Base-by-base conservation (phyloP, 331 rosid species). In the Pyrus hybrid region DNA sequence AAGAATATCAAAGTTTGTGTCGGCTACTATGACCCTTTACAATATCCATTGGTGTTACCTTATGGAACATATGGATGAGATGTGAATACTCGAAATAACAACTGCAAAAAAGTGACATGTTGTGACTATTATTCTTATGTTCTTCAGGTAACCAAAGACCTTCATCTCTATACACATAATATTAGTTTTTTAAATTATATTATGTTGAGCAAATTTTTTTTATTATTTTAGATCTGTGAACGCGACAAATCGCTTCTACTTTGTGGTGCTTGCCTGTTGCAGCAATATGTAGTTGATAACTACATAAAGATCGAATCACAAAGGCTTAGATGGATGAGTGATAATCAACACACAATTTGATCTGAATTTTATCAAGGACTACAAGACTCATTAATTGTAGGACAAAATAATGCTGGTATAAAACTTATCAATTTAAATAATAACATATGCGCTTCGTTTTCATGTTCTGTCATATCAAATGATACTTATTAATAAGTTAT, bases 271-370 rank as follows among this genome's bases (percentile, higher is more conserved):
- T 5, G 68, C 1, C 21, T 54, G n/a, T 54, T 76, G 3, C 68
- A 76, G 22, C 64, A 61, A 51, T 77, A 68, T 43, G 63, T 77
- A 5, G 76, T 77, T 7, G 25, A 70, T 41, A 77, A n/a, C n/a
- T n/a, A n/a, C n/a, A n/a, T n/a, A n/a, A n/a, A n/a, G n/a, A n/a
- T n/a, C n/a, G n/a, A n/a, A 37, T 21, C 49, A 7, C 25, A 41
- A 6, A 68, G 62, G 5, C 28, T 77, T 13, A 20, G 35, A 20
- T 77, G 25, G 20, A 25, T 77, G 45, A 7, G 64, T 7, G 17
- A 7, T 5, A 63, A 69, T 0, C 43, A 77, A 58, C 5, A 37
- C 17, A 28, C 23, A 4, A 70, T 77, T 56, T 21, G 29, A 9
- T 60, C 65, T n/a, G 54, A 77, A 11, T 8, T 68, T 1, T 76